Evolutionary conservation across 148 eudicot genomes (phyloP).

Genomic region (Gaultheria prostrata): DNA sequence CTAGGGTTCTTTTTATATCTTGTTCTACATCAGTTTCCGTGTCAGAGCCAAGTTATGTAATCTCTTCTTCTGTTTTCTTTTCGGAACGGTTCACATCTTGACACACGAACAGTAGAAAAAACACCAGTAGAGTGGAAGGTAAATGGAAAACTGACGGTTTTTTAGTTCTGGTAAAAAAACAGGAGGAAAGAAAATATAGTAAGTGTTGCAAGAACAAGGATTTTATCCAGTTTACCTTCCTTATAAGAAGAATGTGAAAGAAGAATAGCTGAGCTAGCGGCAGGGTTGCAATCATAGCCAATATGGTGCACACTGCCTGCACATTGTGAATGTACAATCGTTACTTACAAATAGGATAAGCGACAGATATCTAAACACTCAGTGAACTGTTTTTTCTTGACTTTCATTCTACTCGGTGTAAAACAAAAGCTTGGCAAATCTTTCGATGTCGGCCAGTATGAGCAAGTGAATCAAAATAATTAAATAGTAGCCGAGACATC

Average conservation of each 20-base stretch:
- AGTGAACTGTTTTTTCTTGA: not conserved
- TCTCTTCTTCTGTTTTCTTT: not conserved
- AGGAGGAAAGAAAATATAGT: not conserved
- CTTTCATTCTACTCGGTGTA: not conserved
- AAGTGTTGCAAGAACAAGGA: not conserved
- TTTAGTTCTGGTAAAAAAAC: not conserved
- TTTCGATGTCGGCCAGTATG: not conserved
- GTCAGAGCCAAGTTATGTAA: not conserved
- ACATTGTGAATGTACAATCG: not conserved
- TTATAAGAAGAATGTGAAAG: conserved; percentile 95
- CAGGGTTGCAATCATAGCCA: conserved; percentile 95
- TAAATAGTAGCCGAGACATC: not conserved
- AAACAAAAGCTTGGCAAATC: not conserved
- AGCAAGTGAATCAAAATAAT: not conserved
- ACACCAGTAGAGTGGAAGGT: not conserved
- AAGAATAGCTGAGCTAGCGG: conserved; percentile 96
- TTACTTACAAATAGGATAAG: not conserved
- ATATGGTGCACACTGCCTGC: conserved; percentile 83
- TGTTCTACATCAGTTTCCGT: not conserved
- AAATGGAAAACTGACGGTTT: no score
- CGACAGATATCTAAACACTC: not conserved
- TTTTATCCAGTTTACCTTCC: conserved; percentile 55
- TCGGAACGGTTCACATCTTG: not conserved
- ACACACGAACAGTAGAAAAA: not conserved
- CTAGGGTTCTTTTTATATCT: no score